Evolutionary conservation across 2,329 filamentous ascomycete species (phyloP).

Genomic region (Colletotrichum sp.): DNA sequence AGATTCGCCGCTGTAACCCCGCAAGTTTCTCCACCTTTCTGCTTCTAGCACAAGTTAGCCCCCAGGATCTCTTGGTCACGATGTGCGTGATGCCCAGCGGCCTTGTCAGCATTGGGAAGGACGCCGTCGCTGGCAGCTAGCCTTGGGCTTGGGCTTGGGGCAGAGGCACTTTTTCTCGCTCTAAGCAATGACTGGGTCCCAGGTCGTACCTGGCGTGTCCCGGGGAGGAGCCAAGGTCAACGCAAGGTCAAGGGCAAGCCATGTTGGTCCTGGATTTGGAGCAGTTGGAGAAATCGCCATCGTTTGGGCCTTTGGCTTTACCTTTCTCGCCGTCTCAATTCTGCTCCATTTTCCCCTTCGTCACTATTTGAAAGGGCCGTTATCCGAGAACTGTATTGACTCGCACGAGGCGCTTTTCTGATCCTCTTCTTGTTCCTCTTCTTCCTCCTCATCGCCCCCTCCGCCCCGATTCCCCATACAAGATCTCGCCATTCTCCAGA

Average conservation of each 20-base stretch:
- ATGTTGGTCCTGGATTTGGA: not conserved
- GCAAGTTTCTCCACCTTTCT: constrained; percentile 23
- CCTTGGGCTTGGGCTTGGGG: not conserved
- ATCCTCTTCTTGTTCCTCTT: not conserved
- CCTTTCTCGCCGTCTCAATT: not conserved
- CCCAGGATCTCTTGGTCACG: constrained; percentile 16
- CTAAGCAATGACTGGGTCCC: not conserved
- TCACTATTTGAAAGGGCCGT: not conserved
- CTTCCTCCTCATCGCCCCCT: not conserved
- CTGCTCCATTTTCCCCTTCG: not conserved
- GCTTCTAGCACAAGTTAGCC: constrained; percentile 15
- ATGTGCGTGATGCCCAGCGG: constrained; percentile 15
- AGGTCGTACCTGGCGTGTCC: not conserved
- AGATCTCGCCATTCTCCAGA: constrained; percentile 7
- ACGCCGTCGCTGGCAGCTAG: constrained; percentile 14
- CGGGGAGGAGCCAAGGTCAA: not conserved
- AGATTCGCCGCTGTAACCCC: constrained; percentile 21
- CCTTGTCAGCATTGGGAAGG: constrained; percentile 23
- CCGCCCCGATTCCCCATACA: constrained; percentile 13
- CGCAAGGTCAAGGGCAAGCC: not conserved
- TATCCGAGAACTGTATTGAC: not conserved
- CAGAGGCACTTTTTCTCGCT: not conserved
- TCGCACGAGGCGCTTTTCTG: not conserved
- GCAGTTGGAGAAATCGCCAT: constrained; percentile 14
- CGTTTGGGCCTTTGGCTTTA: not conserved